phyloP scores from a whole-genome alignment of 2,329 filamentous ascomycete species.

The Tetracladium maxilliforme region DNA sequence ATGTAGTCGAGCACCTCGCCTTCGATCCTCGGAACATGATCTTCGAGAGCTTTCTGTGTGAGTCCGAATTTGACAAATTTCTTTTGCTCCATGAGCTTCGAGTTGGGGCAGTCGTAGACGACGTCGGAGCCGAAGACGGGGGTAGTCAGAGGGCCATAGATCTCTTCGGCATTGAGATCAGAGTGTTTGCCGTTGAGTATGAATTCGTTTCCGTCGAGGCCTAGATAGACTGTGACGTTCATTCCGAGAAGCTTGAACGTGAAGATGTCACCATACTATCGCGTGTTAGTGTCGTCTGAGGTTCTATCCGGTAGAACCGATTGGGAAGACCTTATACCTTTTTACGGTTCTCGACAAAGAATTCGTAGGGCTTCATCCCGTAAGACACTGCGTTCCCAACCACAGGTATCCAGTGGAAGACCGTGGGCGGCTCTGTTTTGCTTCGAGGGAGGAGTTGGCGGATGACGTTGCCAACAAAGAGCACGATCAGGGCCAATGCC shows the following conservation, averaged over 20 bases:
- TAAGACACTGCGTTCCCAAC: conserved; percentile 59
- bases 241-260: conserved; percentile 36
- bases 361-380: conserved; percentile 54
- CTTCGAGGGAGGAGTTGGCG: too few relatives aligned
- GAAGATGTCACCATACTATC: conserved; percentile 34
- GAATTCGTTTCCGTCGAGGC: conserved; percentile 36
- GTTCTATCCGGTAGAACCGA: too few relatives aligned
- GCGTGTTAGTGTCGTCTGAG: conserved; percentile 3
- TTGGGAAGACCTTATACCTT: too few relatives aligned
- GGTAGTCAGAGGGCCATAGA: conserved; percentile 33
- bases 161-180: conserved; percentile 38
- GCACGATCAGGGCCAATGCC: too few relatives aligned
- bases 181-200: conserved; percentile 37
- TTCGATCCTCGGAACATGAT: conserved; percentile 59
- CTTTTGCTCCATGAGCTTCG: conserved; percentile 82
- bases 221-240: conserved; percentile 33
- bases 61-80: conserved; percentile 53
- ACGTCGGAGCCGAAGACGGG: conserved; percentile 62
- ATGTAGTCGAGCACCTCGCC: conserved; percentile 54
- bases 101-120: conserved; percentile 72
- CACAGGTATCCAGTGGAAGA: conserved; percentile 47
- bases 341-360: conserved; percentile 47
- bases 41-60: conserved; percentile 45
- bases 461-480: too few relatives aligned
- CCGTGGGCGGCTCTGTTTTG: too few relatives aligned